Evolutionary conservation across 495 filamentous ascomycete genomes (phyloP), one percentile per base, ranked within the genome.

Genomic region (Podospora sp.): DNA sequence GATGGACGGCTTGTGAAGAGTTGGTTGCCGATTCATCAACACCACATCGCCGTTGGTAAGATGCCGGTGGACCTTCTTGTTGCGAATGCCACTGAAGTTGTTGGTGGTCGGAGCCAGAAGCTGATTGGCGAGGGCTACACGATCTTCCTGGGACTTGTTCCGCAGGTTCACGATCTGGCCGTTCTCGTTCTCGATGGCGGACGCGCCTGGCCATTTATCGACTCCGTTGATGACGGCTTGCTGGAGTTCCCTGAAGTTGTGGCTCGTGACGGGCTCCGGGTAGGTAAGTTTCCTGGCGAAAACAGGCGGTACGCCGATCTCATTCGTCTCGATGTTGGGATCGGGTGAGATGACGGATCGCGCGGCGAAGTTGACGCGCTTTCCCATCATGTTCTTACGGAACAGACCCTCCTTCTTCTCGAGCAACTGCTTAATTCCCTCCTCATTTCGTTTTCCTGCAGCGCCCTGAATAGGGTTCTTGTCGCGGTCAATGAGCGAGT

Each of bases 371-470:
- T 99, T 98, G 77, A 99, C 96, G 81, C 96, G 91, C 82, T 99
- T 99, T 57, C 96, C 96, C 96, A 99, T 99, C 94, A 99, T 98
- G 81, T 99, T 96, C 85, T 94, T 98, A 71, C 96, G 85, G 83
- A 99, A 98, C 57, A 99, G 80, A 56, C 96, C 96, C 74, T 99
- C 96, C 79, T 99, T 99, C 85, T 98, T 98, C 79, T 99, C 96
- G 18, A 99, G 85, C 72, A 92, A 90, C 73, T 99, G 96, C 79
- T 98, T 99, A 77, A 99, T 96, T 65, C 96, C 96, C 49, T 93
- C 89, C 65, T 91, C 88, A 53, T 89, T 88, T 58, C 84, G 79
- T 73, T 85, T 86, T 5, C 83, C 90, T 8, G 92, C 92, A 4
- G 84, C 79, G 9, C 94, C 93, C 51, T 88, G 87, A 12, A 92